Evolutionary conservation across 345 rosid genomes (phyloP), one percentile per base, ranked within the genome.

Genomic region (Citrus inodora): DNA sequence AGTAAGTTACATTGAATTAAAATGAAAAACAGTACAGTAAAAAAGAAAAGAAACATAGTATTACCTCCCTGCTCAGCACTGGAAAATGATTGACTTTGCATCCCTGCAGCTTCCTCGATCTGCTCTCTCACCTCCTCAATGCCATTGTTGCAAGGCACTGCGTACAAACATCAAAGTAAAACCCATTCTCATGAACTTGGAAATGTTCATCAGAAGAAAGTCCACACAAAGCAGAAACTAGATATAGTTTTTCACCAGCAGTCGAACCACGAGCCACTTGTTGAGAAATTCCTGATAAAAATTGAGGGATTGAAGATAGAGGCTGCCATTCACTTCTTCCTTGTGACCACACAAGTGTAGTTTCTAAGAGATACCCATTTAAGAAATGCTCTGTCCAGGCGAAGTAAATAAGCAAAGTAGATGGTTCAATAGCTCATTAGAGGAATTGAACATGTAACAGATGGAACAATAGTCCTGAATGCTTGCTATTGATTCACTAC

Each of bases 291-390:
- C 83, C 87, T 27, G 89, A 79, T 73, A 83, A 77, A 70, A 96
- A 81, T 85, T 81, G 95, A 2, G 94, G 89, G 78, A 97, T 83
- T 14, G 93, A 76, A 48, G 97, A 90, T 46, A 97, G 73, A 21
- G 96, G 95, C 80, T 92, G 91, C 98, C 99, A 94, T 38, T 88
- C 90, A 51, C 87, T 90, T 84, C 94, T 84, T 82, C 98, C 98
- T 70, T 94, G 91, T 55, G 95, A 87, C 98, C 98, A 93, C 22
- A 89, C 95, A 21, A 92, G 88, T 9, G 97, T 92, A 79, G 75
- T 88, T 87, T 85, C 94, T 53, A 84, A 80, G 79, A 96, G 80
- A 77, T 86, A 96, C 74, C 99, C 98, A 27, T 88, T 89, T 72
- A 78, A 78, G 85, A 90, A 93, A 87, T 94, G 98, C 86, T 90